These are phyloP conservation scores for Yamadazyma akitaensis DNA, from an alignment of 805 yeast genomes.

Conservation along the genomic window DNA sequence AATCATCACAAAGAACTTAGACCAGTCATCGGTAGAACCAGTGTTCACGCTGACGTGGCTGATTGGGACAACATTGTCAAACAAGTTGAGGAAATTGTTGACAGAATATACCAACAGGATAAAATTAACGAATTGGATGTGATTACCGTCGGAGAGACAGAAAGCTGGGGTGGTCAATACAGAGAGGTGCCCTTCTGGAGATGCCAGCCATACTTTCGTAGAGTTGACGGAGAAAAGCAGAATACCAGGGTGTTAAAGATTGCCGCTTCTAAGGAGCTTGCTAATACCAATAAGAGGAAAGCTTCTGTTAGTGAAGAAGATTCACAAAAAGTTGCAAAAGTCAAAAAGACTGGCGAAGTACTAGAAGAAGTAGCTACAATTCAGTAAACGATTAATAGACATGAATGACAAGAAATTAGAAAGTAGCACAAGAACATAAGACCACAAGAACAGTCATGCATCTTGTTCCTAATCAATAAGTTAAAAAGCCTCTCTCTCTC, in stretches of 20 bases:
- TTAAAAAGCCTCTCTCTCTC: too few relatives aligned
- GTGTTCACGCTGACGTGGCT: conserved; percentile 34
- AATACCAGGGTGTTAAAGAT: conserved; percentile 35
- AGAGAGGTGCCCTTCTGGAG: conserved; percentile 90
- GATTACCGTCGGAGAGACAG: conserved; percentile 50
- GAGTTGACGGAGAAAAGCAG: conserved; percentile 69
- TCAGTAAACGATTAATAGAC: neutral
- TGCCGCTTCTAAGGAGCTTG: conserved; percentile 28
- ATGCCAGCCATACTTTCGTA: conserved; percentile 91
- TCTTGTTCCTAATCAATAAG: too few relatives aligned
- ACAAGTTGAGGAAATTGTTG: conserved; percentile 66
- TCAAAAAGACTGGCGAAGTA: neutral
- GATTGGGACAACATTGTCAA: conserved; percentile 52
- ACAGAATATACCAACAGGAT: conserved; percentile 47
- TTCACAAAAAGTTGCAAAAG: neutral
- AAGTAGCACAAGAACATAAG: neutral
- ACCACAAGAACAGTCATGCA: too few relatives aligned
- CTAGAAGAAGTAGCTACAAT: neutral
- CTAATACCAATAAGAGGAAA: conserved; percentile 6
- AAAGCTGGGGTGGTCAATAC: conserved; percentile 79
- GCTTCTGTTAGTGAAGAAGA: neutral
- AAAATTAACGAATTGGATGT: conserved; percentile 56
- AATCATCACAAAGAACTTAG: conserved; percentile 75
- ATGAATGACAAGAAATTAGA: neutral
- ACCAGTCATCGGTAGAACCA: conserved; percentile 57